These are phyloP conservation scores for Chrysophaeum taylorii DNA, from an alignment of 352 stramenopile genomes.

Conservation along the genomic window DNA sequence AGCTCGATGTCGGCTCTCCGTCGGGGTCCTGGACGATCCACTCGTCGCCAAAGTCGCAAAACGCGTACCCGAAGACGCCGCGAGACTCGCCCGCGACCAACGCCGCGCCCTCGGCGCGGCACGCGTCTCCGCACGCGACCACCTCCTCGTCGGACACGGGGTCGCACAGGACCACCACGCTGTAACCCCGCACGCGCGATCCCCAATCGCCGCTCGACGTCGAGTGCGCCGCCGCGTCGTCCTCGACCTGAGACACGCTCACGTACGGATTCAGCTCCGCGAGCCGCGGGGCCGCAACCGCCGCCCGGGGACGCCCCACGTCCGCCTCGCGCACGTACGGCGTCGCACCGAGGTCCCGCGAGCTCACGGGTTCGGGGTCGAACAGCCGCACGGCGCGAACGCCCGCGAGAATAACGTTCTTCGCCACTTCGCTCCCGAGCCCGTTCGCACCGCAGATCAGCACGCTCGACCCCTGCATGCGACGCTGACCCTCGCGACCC, in stretches of 20 bases:
- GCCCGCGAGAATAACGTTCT: slow-evolving; percentile 94
- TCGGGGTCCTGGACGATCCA: slow-evolving; percentile 86
- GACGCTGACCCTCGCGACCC: slow-evolving; percentile 92
- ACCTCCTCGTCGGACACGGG: slow-evolving; percentile 38
- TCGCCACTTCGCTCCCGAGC: slow-evolving; percentile 90
- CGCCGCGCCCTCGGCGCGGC: slow-evolving; percentile 35
- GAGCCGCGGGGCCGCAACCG: slow-evolving; percentile 41
- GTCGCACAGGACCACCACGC: slow-evolving; percentile 44
- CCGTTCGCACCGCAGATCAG: slow-evolving; percentile 87
- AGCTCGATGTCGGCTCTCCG: slow-evolving; percentile 77
- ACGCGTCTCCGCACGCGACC: slow-evolving; percentile 45
- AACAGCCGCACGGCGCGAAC: slow-evolving; percentile 70
- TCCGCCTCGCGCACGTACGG: slow-evolving; percentile 85
- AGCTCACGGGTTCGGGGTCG: slow-evolving; percentile 67
- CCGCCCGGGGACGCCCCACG: slow-evolving; percentile 39
- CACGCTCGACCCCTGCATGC: slow-evolving; percentile 86
- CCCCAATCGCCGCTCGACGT: slow-evolving; percentile 27
- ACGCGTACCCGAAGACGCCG: slow-evolving; percentile 86
- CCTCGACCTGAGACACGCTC: slow-evolving; percentile 29
- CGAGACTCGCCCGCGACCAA: slow-evolving; percentile 82
- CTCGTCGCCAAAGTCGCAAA: slow-evolving; percentile 92
- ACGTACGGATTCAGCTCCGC: slow-evolving; percentile 95
- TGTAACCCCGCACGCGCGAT: slow-evolving; percentile 19
- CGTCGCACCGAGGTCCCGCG: slow-evolving; percentile 79
- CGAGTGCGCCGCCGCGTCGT: slow-evolving; percentile 22